These are phyloP conservation scores for Melampsora larici-populina DNA, from an alignment of 1,284 basidiomycete species.

Conservation along the genomic window DNA sequence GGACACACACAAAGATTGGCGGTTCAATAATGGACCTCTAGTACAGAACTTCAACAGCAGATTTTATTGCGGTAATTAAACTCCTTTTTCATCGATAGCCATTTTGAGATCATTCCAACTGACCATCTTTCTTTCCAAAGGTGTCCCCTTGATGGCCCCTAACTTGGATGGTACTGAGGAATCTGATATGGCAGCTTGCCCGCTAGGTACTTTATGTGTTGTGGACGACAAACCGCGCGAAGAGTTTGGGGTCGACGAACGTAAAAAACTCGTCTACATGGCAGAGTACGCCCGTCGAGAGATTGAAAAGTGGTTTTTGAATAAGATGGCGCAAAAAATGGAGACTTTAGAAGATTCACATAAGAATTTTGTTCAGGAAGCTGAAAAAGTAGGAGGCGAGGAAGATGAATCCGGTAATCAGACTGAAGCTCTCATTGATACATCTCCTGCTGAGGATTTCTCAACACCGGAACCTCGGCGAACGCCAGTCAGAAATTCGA, in stretches of 20 bases:
- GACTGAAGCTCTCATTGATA: not conserved
- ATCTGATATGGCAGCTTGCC: slow-evolving; percentile 18
- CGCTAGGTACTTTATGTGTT: slow-evolving; percentile 35
- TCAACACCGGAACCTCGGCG: not conserved
- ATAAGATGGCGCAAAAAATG: slow-evolving; percentile 23
- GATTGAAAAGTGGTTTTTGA: slow-evolving; percentile 30
- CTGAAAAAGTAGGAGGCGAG: not conserved
- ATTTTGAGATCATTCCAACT: no score
- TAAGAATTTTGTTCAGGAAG: slow-evolving; percentile 17
- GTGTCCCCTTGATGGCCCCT: slow-evolving; percentile 32
- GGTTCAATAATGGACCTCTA: slow-evolving; percentile 32
- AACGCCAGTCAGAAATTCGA: not conserved
- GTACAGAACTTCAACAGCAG: slow-evolving; percentile 9
- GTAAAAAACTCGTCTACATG: no score
- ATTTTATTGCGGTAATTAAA: slow-evolving; percentile 11
- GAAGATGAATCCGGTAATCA: not conserved
- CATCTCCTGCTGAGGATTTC: not conserved
- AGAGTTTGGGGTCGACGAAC: slow-evolving; percentile 25
- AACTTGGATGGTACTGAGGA: slow-evolving; percentile 23
- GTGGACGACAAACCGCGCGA: slow-evolving; percentile 20
- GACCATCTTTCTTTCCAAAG: not conserved
- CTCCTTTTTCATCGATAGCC: no score
- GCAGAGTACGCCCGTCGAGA: slow-evolving; percentile 33
- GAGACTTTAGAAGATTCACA: slow-evolving; percentile 4
- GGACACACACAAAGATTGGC: slow-evolving; percentile 40